A percentile compares a stretch with the other conserved stretches of the same genome.
Conservation (phyloP, 2,329 filamentous ascomycete genomes). For the Alternaria hordeiaustralica region DNA sequence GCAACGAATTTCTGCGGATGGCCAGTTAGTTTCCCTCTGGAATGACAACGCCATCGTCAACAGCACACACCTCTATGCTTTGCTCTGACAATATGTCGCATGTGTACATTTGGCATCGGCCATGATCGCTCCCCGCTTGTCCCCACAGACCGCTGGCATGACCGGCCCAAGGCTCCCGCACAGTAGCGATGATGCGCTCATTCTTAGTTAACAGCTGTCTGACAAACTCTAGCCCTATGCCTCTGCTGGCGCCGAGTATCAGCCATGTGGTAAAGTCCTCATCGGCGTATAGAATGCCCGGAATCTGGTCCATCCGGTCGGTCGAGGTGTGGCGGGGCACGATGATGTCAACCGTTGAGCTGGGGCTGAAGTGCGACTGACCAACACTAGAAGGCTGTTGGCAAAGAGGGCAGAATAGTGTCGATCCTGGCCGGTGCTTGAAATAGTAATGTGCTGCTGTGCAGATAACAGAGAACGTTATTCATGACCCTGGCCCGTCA, state of each 20-base stretch:
- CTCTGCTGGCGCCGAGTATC: slow-evolving; percentile 56
- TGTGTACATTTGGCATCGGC: slow-evolving; percentile 55
- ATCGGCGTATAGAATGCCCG: slow-evolving; percentile 51
- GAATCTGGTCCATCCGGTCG: slow-evolving; percentile 51
- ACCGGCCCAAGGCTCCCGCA: slow-evolving; percentile 52
- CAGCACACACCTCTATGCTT: slow-evolving; percentile 55
- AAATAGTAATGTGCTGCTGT: slow-evolving; percentile 12
- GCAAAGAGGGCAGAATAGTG: not conserved
- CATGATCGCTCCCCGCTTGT: slow-evolving; percentile 53
- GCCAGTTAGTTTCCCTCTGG: not conserved
- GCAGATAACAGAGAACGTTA: slow-evolving; percentile 11
- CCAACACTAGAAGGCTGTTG: not conserved
- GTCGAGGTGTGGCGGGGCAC: slow-evolving; percentile 19
- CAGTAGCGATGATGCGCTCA: slow-evolving; percentile 60
- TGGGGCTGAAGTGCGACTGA: not conserved
- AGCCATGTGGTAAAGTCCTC: slow-evolving; percentile 54
- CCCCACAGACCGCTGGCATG: slow-evolving; percentile 52
- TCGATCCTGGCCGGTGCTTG: slow-evolving; percentile 1
- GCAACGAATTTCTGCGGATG: slow-evolving; percentile 51
- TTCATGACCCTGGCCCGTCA: slow-evolving; percentile 3
- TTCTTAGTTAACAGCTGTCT: slow-evolving; percentile 56
- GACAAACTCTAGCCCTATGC: slow-evolving; percentile 61
- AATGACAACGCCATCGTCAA: not conserved
- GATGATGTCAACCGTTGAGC: slow-evolving; percentile 19
- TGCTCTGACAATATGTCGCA: slow-evolving; percentile 62